Evolutionary conservation across 257 asterid species (phyloP).

Genomic region (Primulina tabacum): DNA sequence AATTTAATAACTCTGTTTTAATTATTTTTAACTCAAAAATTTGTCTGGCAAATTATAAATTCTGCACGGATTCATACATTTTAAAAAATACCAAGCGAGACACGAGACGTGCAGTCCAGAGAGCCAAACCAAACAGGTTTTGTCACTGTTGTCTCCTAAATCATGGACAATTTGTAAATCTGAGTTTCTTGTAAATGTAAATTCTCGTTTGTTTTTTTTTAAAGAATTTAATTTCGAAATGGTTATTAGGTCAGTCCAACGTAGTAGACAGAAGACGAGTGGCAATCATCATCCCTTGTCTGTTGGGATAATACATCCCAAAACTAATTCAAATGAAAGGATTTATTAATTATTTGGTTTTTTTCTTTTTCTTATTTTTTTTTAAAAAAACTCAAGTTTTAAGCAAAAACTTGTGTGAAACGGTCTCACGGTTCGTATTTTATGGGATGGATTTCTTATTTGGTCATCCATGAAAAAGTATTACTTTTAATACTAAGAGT

Average conservation of each 20-base stretch:
- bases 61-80: not conserved
- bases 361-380: too few relatives aligned
- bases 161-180: not conserved
- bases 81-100: not conserved
- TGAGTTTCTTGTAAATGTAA: not conserved
- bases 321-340: not conserved
- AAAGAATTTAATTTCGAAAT: too few relatives aligned
- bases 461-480: too few relatives aligned
- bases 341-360: too few relatives aligned
- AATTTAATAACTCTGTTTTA: too few relatives aligned
- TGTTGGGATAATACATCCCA: not conserved
- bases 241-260: not conserved
- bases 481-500: too few relatives aligned
- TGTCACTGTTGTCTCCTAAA: slow-evolving; percentile 14
- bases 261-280: not conserved
- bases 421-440: too few relatives aligned
- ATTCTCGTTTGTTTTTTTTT: not conserved
- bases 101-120: not conserved
- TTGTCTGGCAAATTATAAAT: too few relatives aligned
- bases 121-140: not conserved
- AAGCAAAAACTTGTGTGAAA: too few relatives aligned
- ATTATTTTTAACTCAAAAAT: too few relatives aligned
- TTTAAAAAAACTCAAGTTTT: too few relatives aligned
- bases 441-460: too few relatives aligned
- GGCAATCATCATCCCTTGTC: not conserved